Percentiles rank a stretch among this genome's conserved stretches.
Conservation (phyloP, 2,329 filamentous ascomycete genomes). For the Tolypocladium ophioglossoides region DNA sequence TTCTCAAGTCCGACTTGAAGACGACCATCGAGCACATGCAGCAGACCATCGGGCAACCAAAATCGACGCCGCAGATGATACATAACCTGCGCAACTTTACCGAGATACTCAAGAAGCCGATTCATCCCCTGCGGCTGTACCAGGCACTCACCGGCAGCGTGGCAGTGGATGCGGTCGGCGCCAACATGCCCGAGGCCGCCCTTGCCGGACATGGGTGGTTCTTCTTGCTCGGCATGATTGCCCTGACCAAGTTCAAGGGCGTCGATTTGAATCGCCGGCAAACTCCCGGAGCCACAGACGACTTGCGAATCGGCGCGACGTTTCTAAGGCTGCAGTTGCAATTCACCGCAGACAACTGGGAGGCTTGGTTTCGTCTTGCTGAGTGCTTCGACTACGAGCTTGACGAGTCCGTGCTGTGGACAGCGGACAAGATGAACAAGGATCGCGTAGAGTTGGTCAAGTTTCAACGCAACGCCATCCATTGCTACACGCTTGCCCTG, state of each 20-base stretch:
- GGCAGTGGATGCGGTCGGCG: conserved; percentile 59
- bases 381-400: conserved; percentile 83
- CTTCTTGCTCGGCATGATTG: conserved; percentile 80
- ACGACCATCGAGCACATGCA: conserved; percentile 89
- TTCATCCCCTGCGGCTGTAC: conserved; percentile 73
- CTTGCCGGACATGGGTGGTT: conserved; percentile 83
- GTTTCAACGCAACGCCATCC: conserved; percentile 70
- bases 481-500: conserved; percentile 59
- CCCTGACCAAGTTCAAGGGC: conserved; percentile 71
- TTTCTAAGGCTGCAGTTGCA: conserved; percentile 77
- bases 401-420: conserved; percentile 81
- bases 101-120: conserved; percentile 69
- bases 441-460: conserved; percentile 63
- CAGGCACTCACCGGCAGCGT: conserved; percentile 71
- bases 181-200: conserved; percentile 57
- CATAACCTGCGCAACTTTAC: conserved; percentile 80
- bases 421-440: conserved; percentile 84
- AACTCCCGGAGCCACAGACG: conserved; percentile 69
- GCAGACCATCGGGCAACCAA: conserved; percentile 69
- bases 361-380: conserved; percentile 80
- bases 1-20: conserved; percentile 85
- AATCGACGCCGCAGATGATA: conserved; percentile 68
- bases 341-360: conserved; percentile 73
- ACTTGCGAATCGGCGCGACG: conserved; percentile 69
- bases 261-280: conserved; percentile 63